These are phyloP conservation scores for Erysimum cheiranthoides DNA, from an alignment of 345 rosid genomes.

Conservation along the genomic window DNA sequence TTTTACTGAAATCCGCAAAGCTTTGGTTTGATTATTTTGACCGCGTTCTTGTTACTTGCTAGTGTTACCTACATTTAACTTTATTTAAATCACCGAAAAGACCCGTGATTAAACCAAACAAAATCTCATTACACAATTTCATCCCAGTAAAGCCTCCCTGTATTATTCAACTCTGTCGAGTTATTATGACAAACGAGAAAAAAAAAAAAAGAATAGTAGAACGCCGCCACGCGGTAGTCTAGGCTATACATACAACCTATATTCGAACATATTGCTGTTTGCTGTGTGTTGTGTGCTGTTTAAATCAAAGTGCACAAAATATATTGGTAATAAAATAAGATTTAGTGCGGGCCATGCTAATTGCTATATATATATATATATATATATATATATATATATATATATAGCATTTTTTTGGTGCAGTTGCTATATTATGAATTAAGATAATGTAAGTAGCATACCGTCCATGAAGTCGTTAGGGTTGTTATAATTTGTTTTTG, in stretches of 20 bases:
- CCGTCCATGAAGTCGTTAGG: conserved; percentile 38
- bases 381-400: too few species aligned
- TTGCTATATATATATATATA: neutral
- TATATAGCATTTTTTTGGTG: neutral
- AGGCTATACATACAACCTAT: conserved; percentile 6
- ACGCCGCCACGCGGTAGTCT: conserved; percentile 5
- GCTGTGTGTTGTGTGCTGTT: too few species aligned
- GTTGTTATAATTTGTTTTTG: conserved; percentile 23
- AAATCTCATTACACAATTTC: neutral
- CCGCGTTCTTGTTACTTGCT: conserved; percentile 18
- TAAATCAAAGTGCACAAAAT: conserved; percentile 8
- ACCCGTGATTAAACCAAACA: conserved; percentile 14
- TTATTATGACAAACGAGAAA: neutral
- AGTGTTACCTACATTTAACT: conserved; percentile 8
- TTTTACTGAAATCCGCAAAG: neutral
- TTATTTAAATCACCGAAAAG: conserved; percentile 35
- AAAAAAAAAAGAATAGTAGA: neutral
- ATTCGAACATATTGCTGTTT: neutral
- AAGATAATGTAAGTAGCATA: conserved; percentile 14
- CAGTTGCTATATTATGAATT: neutral
- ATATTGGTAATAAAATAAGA: neutral
- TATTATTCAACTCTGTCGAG: conserved; percentile 20
- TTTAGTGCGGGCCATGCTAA: neutral
- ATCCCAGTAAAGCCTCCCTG: neutral
- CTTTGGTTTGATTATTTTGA: neutral